Base-by-base conservation (phyloP, 306 rosid genomes). In the Lotus japonicus region DNA sequence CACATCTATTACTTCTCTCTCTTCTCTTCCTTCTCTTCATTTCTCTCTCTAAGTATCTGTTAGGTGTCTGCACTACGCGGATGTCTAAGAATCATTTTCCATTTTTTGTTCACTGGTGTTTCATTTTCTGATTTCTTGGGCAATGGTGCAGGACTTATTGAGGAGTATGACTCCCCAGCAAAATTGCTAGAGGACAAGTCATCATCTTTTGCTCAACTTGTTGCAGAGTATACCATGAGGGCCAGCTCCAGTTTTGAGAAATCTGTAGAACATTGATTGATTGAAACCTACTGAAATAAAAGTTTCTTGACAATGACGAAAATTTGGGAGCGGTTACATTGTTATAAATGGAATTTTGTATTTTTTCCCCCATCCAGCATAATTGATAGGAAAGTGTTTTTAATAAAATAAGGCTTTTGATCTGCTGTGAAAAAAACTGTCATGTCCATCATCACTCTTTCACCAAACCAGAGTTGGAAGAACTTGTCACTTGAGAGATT, bases 141-240 rank as follows among this genome's bases (percentile, higher is more conserved):
- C 41, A 11, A 23, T 52, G 15, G 7, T 87, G 79, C 74, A 87
- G 96, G 98, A 60, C 85, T 83, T 12, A 77, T 89, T 26, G 88
- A 89, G 76, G 98, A 92, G 73, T 79, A 49, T 31, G 88, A 89
- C 70, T 58, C 92, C 3, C 98, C 96, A 0, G 46, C 78, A 15
- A 81, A 66, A 73, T 73, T 92, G 79, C 63, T 92, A 5, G 98
- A 86, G 70, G 68, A 92, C 55, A 89, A 84, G 52, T 81, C 89
- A 7, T 92, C 95, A 0, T 83, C 95, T 53, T 92, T 92, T 68
- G 71, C 96, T 39, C 88, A 84, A 72, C 92, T 84, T 62, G 95
- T 92, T 50, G 89, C 89, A 9, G 96, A 92, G 76, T 92, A 92
- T 75, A 84, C 86, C 5, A 64, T 64, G 65, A 86, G 96, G 70